Percentiles rank a stretch among this genome's conserved stretches.
phyloP scores from a whole-genome alignment of 257 asterid species.

The Solanum infundibuliforme region DNA sequence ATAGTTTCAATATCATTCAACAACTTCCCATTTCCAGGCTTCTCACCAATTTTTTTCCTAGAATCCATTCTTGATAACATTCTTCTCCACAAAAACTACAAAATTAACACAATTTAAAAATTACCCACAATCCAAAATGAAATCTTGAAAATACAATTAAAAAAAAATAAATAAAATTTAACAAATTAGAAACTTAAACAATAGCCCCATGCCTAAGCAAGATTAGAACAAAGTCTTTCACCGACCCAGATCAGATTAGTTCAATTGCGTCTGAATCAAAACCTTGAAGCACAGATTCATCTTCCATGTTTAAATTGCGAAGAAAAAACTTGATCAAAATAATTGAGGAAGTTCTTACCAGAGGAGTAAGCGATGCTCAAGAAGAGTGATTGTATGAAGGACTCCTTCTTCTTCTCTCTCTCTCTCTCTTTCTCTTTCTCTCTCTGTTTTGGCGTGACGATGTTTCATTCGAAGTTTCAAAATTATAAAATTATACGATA shows the following conservation, averaged over 20 bases:
- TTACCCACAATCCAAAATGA: background rate
- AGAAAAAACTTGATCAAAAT: background rate
- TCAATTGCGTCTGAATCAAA: conserved; percentile 10
- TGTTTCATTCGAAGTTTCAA: background rate
- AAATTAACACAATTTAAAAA: background rate
- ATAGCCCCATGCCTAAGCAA: background rate
- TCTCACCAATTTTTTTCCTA: conserved; percentile 54
- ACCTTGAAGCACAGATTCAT: background rate
- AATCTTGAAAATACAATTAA: background rate
- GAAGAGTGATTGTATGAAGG: background rate
- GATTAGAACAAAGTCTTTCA: background rate
- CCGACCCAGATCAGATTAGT: conserved; percentile 4
- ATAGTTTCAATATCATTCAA: conserved; percentile 66
- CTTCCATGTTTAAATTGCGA: background rate
- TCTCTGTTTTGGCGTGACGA: background rate
- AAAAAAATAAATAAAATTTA: background rate
- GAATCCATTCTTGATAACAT: conserved; percentile 53
- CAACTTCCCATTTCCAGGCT: conserved; percentile 56
- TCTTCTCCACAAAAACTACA: conserved; percentile 13
- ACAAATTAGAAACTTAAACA: background rate
- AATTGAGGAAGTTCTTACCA: conserved; percentile 6
- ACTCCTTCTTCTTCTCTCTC: background rate
- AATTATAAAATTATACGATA: background rate
- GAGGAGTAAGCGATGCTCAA: background rate
- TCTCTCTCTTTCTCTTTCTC: background rate